Evolutionary conservation across 2,329 filamentous ascomycete species (phyloP).

Genomic region (Fusarium coicis): DNA sequence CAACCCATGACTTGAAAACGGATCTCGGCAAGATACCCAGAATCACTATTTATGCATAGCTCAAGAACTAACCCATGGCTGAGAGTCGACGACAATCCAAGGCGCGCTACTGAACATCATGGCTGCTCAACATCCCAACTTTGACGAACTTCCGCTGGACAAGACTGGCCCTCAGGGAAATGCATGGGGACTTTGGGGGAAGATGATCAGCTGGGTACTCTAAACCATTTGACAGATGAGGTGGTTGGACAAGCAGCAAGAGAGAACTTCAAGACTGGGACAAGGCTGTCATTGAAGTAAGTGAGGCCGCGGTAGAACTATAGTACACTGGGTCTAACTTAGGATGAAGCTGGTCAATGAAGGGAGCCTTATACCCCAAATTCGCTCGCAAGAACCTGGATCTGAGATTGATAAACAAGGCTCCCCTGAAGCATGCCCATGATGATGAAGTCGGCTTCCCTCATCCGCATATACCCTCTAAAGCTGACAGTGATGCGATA

Average conservation of each 20-base stretch:
- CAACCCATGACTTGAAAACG: neutral
- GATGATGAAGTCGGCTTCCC: conserved; percentile 32
- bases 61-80: neutral
- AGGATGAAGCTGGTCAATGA: conserved; percentile 21
- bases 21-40: neutral
- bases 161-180: conserved; percentile 15
- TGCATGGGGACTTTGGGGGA: conserved; percentile 12
- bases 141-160: conserved; percentile 5
- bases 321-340: neutral
- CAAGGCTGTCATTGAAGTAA: conserved; percentile 14
- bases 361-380: conserved; percentile 31
- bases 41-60: neutral
- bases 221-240: conserved; percentile 6
- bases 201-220: conserved; percentile 12
- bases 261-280: conserved; percentile 10
- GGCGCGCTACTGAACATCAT: neutral
- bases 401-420: conserved; percentile 35
- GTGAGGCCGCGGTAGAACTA: accelerated
- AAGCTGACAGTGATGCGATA: neutral
- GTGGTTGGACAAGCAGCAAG: neutral
- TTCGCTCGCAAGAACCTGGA: conserved; percentile 37
- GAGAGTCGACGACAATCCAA: accelerated
- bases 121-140: neutral
- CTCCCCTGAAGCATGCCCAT: conserved; percentile 39
- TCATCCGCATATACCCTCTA: neutral